phyloP scores from a whole-genome alignment of 805 yeast species.

The Pichia eremophila region DNA sequence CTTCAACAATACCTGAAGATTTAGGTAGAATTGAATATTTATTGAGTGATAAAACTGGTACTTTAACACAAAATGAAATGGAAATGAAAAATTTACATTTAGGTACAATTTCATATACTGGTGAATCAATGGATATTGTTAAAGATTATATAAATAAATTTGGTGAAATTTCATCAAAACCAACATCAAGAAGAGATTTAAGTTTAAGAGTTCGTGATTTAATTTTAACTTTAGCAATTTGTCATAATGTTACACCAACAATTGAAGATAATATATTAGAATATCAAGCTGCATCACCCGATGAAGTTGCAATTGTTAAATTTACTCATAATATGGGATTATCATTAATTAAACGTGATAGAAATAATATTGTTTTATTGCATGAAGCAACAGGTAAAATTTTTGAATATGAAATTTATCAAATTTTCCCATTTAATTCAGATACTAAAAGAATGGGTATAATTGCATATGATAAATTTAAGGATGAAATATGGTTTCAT shows the following conservation, averaged over 20 bases:
- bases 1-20: constrained; percentile 97
- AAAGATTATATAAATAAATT: constrained; percentile 45
- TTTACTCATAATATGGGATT: constrained; percentile 85
- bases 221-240: constrained; percentile 75
- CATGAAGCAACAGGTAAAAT: constrained; percentile 50
- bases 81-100: constrained; percentile 86
- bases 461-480: constrained; percentile 52
- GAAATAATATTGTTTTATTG: constrained; percentile 58
- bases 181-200: constrained; percentile 52
- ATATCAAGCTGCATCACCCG: constrained; percentile 98
- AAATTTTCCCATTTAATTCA: constrained; percentile 89
- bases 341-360: constrained; percentile 70
- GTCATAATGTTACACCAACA: constrained; percentile 96
- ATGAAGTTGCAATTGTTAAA: constrained; percentile 92
- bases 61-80: constrained; percentile 97
- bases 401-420: constrained; percentile 56
- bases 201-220: constrained; percentile 72
- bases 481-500: constrained; percentile 73
- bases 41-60: constrained; percentile 92
- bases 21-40: constrained; percentile 91
- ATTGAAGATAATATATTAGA: constrained; percentile 60
- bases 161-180: constrained; percentile 21
- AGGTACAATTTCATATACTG: constrained; percentile 87
- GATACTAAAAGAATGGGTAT: constrained; percentile 97
- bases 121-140: constrained; percentile 87